Conservation (phyloP, 305 asterid species). For the Striga hermonthica region DNA sequence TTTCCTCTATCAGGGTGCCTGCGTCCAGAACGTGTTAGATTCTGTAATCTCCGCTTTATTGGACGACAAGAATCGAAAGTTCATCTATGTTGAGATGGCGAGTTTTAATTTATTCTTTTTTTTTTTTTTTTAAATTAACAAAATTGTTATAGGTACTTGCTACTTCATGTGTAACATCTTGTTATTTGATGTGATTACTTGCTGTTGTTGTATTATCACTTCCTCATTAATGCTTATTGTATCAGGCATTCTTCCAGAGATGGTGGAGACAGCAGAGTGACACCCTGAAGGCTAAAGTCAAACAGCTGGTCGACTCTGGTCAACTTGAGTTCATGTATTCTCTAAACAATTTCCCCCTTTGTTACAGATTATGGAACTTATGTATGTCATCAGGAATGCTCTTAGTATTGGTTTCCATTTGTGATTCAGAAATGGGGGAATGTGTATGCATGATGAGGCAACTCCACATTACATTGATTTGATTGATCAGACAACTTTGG, state of each 20-base stretch:
- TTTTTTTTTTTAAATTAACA: too few relatives aligned
- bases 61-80: conserved; percentile 65
- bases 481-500: conserved; percentile 84
- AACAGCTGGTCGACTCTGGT: conserved; percentile 63
- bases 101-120: conserved; percentile 19
- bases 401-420: conserved; percentile 7
- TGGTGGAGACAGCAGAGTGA: conserved; percentile 88
- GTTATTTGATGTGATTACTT: background rate
- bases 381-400: background rate
- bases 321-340: conserved; percentile 80
- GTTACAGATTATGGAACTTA: background rate
- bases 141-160: too few relatives aligned
- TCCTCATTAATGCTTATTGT: conserved; percentile 2
- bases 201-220: background rate
- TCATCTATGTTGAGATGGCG: conserved; percentile 80
- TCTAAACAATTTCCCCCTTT: background rate
- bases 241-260: conserved; percentile 75
- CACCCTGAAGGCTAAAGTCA: conserved; percentile 54
- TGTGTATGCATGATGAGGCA: conserved; percentile 95
- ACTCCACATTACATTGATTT: conserved; percentile 78
- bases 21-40: conserved; percentile 83
- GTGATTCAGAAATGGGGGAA: conserved; percentile 71
- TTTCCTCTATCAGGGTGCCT: conserved; percentile 53
- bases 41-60: conserved; percentile 64
- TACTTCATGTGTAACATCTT: background rate